Base-by-base conservation (phyloP, 2,329 filamentous ascomycete genomes). In the Alternaria gansuensis region DNA sequence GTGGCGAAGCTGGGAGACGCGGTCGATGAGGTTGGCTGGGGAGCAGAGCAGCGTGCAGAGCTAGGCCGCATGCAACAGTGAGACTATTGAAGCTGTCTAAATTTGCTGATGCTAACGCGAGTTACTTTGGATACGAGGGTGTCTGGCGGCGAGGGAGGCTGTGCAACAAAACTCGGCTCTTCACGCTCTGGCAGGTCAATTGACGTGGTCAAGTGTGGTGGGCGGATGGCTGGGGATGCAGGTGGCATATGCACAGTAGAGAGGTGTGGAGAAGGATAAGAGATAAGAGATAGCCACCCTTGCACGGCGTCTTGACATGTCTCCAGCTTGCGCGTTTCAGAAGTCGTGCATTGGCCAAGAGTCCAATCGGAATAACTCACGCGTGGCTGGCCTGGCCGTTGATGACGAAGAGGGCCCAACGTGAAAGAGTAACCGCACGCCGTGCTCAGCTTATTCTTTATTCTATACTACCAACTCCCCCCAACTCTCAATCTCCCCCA, bases 21-120 rank as follows among this genome's bases (percentile, higher is more conserved):
- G 17, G 17, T 17, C 17, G 11, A 40, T 24, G 37, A 29, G 29
- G 14, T 21, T n/a, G 39, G 29, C 43, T 24, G 41, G 31, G 13
- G 29, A 26, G 40, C 31, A 5, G 29, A 26, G 40, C 31, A 5
- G 51, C 17, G 29, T 14, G 17, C 40, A 29, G 17, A 43, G 24
- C 24, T 37, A 54, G 31, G 31, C 55, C 55, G 43, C 29, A 49
- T 54, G 29, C 37, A 36, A 43, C 37, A 43, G 36, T 41, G 14
- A 24, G 43, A 58, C 55, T 58, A 58, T 58, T 49, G 55, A 49
- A 29, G 43, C 28, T 48, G 43, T 48, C 55, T 46, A 45, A 49
- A 49, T 48, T 49, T 44, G 55, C 51, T 14, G 13, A 50, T 40
- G 50, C 51, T 54, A 49, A 54, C 43, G 51, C 26, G 26, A 28